A percentile compares a stretch with the other conserved stretches of the same genome.
Evolutionary conservation across 2,329 filamentous ascomycete genomes (phyloP).

Genomic region (Verticillium albo-atrum): DNA sequence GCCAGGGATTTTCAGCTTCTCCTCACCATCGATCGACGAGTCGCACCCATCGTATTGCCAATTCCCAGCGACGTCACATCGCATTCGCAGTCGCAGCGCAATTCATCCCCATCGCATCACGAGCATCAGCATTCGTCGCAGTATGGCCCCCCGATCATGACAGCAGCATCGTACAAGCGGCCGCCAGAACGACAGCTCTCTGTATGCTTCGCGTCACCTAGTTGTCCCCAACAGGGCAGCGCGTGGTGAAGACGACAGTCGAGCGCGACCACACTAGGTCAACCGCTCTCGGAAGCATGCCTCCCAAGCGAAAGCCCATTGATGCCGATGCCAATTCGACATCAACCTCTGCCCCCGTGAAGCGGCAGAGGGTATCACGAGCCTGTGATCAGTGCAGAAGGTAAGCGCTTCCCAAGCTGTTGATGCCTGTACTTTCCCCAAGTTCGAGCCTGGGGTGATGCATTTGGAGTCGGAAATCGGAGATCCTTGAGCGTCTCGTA

Average conservation of each 20-base stretch:
- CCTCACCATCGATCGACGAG: neutral
- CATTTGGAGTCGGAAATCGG: neutral
- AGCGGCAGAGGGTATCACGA: slow-evolving; percentile 62
- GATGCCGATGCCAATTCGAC: slow-evolving; percentile 18
- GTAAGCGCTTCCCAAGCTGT: slow-evolving; percentile 2
- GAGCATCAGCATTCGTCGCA: neutral
- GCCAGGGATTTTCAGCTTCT: neutral
- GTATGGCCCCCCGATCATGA: neutral
- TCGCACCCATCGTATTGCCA: neutral
- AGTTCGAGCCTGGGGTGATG: too few species aligned
- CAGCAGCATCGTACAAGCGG: neutral
- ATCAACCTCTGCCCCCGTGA: slow-evolving; percentile 28
- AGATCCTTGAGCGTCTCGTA: neutral
- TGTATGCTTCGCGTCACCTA: neutral
- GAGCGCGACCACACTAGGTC: neutral
- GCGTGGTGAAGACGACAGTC: neutral
- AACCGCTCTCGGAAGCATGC: slow-evolving; percentile 22
- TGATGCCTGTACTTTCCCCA: neutral
- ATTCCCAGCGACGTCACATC: neutral
- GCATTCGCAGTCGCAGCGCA: neutral
- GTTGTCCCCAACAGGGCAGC: neutral
- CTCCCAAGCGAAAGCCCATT: slow-evolving; percentile 30
- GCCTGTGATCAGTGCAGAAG: slow-evolving; percentile 65
- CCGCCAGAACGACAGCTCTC: neutral
- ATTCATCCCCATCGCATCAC: neutral